Conservation (phyloP, 768 basidiomycete genomes). For the Boletus rubroflammeus region DNA sequence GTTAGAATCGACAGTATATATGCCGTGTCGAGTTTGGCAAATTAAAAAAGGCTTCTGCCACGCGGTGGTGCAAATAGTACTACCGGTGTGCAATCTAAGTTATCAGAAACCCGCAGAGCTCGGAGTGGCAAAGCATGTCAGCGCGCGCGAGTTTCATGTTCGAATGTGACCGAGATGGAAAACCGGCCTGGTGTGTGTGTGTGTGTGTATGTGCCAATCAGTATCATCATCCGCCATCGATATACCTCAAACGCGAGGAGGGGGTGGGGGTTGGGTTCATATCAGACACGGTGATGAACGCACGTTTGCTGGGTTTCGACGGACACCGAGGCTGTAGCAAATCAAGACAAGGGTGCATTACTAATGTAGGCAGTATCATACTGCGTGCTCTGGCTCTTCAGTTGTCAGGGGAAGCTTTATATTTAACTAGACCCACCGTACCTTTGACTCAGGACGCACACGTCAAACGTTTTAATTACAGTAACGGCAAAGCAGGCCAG, state of each 20-base stretch:
- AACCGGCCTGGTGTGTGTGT: background rate
- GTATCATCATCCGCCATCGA: background rate
- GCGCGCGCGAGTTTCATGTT: constrained; percentile 15
- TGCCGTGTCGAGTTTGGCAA: background rate
- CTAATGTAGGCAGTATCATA: background rate
- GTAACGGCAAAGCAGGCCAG: background rate
- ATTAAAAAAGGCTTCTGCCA: background rate
- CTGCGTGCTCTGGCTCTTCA: background rate
- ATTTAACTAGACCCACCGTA: background rate
- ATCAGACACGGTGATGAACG: constrained; percentile 3
- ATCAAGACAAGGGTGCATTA: background rate
- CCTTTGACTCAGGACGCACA: background rate
- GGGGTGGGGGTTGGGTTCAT: background rate
- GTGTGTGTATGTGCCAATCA: background rate
- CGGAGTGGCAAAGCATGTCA: constrained; percentile 3
- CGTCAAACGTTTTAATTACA: background rate
- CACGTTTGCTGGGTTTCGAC: constrained; percentile 1
- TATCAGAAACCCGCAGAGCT: background rate
- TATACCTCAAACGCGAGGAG: constrained; percentile 2
- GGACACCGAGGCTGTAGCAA: background rate
- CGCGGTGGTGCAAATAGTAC: background rate
- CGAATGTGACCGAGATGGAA: background rate
- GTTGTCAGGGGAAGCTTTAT: background rate
- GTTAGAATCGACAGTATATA: background rate
- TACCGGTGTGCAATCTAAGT: background rate